Percentiles rank a stretch among this genome's conserved stretches.
Evolutionary conservation across 306 rosid species (phyloP).

Genomic region (Fagus sylvatica): DNA sequence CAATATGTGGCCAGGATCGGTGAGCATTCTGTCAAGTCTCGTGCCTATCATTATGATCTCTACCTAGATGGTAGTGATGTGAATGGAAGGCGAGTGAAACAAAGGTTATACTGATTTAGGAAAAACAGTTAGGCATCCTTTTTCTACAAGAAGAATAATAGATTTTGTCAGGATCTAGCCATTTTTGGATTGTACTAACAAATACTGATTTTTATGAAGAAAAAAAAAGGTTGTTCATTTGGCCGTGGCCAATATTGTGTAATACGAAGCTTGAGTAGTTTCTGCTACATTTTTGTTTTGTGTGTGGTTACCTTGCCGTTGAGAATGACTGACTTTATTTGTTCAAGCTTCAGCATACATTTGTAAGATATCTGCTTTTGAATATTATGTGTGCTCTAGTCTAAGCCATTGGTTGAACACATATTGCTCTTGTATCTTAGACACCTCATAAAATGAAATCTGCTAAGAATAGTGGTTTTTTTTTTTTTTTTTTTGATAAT

Average conservation of each 20-base stretch:
- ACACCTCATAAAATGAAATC: background rate
- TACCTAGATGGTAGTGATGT: conserved; percentile 63
- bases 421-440: background rate
- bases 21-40: conserved; percentile 42
- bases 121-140: background rate
- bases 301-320: background rate
- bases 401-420: background rate
- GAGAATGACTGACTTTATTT: background rate
- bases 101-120: conserved; percentile 51
- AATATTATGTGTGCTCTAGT: background rate
- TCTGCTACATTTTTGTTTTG: background rate
- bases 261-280: background rate
- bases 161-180: conserved; percentile 19
- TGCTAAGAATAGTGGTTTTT: too few species aligned
- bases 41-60: conserved; percentile 34
- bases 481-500: too few species aligned
- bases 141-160: background rate
- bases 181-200: conserved; percentile 25
- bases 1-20: conserved; percentile 52
- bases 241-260: background rate
- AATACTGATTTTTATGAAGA: conserved; percentile 23
- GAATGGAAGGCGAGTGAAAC: conserved; percentile 81
- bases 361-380: background rate
- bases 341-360: background rate
- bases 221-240: conserved; percentile 6